phyloP scores from a whole-genome alignment of 441 rosid species.

The Gossypium lobatum region DNA sequence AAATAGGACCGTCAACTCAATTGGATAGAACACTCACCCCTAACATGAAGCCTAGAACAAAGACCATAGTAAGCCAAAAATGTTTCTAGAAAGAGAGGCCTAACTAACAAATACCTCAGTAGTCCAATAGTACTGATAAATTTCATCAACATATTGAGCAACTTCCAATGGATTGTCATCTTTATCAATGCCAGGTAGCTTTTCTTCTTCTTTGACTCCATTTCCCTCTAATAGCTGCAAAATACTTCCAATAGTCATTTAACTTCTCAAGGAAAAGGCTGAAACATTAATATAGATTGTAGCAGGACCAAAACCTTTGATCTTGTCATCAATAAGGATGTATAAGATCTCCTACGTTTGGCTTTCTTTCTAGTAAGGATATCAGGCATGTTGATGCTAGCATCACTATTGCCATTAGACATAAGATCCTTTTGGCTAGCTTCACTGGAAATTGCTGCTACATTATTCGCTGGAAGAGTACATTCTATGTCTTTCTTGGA shows the following conservation, averaged over 20 bases:
- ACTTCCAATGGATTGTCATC: constrained; percentile 77
- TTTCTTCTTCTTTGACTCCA: constrained; percentile 35
- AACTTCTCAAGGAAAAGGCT: constrained; percentile 11
- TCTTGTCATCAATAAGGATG: constrained; percentile 61
- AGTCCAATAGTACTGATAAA: constrained; percentile 83
- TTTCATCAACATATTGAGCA: constrained; percentile 90
- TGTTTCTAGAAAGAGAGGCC: neutral
- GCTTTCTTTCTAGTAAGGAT: constrained; percentile 41
- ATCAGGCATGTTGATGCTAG: constrained; percentile 25
- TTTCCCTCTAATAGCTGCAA: constrained; percentile 50
- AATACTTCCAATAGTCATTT: constrained; percentile 16
- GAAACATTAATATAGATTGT: constrained; percentile 1
- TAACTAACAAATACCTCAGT: constrained; percentile 52
- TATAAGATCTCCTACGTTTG: constrained; percentile 78
- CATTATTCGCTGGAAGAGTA: constrained; percentile 29
- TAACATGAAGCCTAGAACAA: neutral
- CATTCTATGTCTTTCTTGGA: constrained; percentile 31
- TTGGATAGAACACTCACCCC: too few relatives aligned
- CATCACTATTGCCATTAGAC: constrained; percentile 26
- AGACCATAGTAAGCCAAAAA: neutral
- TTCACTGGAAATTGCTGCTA: constrained; percentile 32
- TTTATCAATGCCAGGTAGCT: constrained; percentile 71
- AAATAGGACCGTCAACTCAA: too few relatives aligned
- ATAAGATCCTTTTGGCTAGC: constrained; percentile 25
- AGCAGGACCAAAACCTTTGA: constrained; percentile 47